phyloP scores from a whole-genome alignment of 495 filamentous ascomycete genomes.

The Neurospora sp. region DNA sequence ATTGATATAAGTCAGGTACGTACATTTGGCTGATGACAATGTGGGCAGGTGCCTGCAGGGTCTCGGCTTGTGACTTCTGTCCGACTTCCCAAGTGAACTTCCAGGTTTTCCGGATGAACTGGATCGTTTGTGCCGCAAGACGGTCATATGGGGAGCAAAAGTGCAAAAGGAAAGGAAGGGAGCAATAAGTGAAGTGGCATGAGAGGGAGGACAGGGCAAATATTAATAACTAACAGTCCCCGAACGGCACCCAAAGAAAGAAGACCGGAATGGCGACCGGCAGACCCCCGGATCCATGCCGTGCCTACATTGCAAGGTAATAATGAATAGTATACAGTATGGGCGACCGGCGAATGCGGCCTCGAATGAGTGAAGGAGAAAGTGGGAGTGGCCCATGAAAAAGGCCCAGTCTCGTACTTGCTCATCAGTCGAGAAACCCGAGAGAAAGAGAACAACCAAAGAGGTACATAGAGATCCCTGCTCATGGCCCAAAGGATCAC shows the following conservation, averaged over 20 bases:
- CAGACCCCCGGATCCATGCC: not conserved
- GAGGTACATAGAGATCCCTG: not conserved
- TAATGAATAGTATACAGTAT: not conserved
- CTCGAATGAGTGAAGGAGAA: not conserved
- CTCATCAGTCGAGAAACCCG: not conserved
- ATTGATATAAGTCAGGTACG: not conserved
- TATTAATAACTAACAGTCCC: not conserved
- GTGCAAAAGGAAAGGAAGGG: not conserved
- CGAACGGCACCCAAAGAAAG: not conserved
- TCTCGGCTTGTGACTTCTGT: not conserved
- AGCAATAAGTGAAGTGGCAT: not conserved
- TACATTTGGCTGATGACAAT: not conserved
- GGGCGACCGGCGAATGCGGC: not conserved
- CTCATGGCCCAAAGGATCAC: not conserved
- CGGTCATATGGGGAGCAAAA: not conserved
- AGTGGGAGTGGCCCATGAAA: not conserved
- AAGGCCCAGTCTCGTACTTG: not conserved
- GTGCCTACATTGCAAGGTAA: not conserved
- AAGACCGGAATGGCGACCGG: not conserved
- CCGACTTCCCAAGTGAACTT: not conserved
- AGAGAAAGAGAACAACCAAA: not conserved
- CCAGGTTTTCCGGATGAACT: not conserved
- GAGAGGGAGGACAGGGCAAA: not conserved
- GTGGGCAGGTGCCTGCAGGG: not conserved
- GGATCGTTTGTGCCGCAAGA: not conserved